A percentile compares a stretch with the other conserved stretches of the same genome.
phyloP scores from a whole-genome alignment of 108 stramenopile genomes.

The Skeletonema potamos region DNA sequence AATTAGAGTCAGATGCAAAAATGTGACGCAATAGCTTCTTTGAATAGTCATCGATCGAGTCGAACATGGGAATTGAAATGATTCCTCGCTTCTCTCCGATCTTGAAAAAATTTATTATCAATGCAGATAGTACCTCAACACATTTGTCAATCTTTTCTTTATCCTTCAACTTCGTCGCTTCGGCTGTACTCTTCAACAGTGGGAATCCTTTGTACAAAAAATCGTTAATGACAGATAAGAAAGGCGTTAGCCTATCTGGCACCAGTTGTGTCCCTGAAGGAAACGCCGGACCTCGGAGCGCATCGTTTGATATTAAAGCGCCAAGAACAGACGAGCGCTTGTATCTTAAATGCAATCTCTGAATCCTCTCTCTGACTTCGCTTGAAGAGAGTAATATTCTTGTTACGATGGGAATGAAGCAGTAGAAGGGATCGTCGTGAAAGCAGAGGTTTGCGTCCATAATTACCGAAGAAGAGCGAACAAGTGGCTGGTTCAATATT shows the following conservation, averaged over 20 bases:
- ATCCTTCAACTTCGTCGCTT: slow-evolving; percentile 21
- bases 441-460: slow-evolving; percentile 24
- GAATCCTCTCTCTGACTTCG: slow-evolving; percentile 11
- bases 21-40: slow-evolving; percentile 27
- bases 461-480: slow-evolving; percentile 5
- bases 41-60: slow-evolving; percentile 21
- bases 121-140: slow-evolving; percentile 15
- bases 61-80: slow-evolving; percentile 17
- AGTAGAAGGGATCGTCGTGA: slow-evolving; percentile 30
- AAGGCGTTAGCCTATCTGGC: slow-evolving; percentile 4
- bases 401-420: slow-evolving; percentile 28
- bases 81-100: slow-evolving; percentile 14
- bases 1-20: slow-evolving; percentile 7
- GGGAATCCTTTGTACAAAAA: slow-evolving; percentile 29
- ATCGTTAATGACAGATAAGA: slow-evolving; percentile 22
- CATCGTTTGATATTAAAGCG: slow-evolving; percentile 17
- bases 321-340: slow-evolving; percentile 21
- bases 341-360: slow-evolving; percentile 1
- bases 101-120: slow-evolving; percentile 13
- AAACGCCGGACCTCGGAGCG: slow-evolving; percentile 7
- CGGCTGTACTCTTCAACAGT: slow-evolving; percentile 6
- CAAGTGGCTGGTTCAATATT: slow-evolving; percentile 7
- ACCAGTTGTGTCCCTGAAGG: slow-evolving; percentile 4
- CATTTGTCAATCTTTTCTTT: slow-evolving; percentile 28
- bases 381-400: slow-evolving; percentile 12